Conservation (phyloP, 306 rosid genomes). For the Cercis canadensis region DNA sequence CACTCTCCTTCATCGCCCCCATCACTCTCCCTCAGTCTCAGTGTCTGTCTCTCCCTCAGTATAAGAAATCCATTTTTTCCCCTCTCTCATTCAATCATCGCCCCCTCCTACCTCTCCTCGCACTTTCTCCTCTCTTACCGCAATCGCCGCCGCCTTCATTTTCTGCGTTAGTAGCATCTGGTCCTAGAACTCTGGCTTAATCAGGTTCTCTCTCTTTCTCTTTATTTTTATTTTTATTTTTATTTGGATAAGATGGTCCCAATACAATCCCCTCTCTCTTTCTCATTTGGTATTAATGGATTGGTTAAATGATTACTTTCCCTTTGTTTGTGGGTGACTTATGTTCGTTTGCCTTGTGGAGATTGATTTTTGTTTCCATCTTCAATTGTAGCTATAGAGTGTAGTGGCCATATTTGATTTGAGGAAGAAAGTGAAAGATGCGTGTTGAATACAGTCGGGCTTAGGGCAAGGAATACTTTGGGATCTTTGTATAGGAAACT, state of each 20-base stretch:
- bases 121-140: neutral
- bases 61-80: no score
- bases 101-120: no score
- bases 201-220: slow-evolving; percentile 25
- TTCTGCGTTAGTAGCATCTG: neutral
- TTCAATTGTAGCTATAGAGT: neutral
- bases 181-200: neutral
- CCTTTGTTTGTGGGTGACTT: slow-evolving; percentile 2
- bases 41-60: no score
- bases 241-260: slow-evolving; percentile 11
- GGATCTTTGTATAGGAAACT: slow-evolving; percentile 32
- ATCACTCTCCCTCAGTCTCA: no score
- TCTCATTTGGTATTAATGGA: neutral
- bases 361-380: slow-evolving; percentile 21
- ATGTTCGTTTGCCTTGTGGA: neutral
- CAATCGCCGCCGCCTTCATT: neutral
- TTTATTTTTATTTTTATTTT: slow-evolving; percentile 9
- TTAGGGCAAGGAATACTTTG: slow-evolving; percentile 31
- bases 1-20: no score
- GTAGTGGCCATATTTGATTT: slow-evolving; percentile 25
- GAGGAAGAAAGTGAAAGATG: neutral
- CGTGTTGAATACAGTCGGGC: slow-evolving; percentile 2
- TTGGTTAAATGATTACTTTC: slow-evolving; percentile 25
- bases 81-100: neutral
- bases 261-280: slow-evolving; percentile 2